A percentile compares a stretch with the other conserved stretches of the same genome.
phyloP scores from a whole-genome alignment of 1,139 yeast species.

The Magnusiomyces suaveolens region DNA sequence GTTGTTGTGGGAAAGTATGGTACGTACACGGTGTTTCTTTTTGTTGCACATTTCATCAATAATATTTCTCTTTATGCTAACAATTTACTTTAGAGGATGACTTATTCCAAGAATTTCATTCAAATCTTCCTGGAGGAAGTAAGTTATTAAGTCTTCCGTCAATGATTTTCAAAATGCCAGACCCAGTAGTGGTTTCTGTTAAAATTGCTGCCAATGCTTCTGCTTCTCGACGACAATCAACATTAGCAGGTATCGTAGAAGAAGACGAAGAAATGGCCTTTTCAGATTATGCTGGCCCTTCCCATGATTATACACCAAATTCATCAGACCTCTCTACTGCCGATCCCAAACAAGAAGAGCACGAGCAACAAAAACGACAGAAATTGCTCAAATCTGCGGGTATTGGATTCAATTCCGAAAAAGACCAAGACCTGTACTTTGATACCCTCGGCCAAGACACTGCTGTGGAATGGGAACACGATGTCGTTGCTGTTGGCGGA shows the following conservation, averaged over 20 bases:
- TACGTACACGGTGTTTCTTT: no score
- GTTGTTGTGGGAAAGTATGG: conserved; percentile 24
- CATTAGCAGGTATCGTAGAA: conserved; percentile 4
- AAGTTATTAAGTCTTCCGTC: conserved; percentile 25
- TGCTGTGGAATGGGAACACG: conserved; percentile 18
- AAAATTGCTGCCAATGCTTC: conserved; percentile 4
- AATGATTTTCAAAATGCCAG: conserved; percentile 21
- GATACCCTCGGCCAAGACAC: conserved; percentile 3
- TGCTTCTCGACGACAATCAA: not conserved
- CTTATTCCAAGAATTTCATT: conserved; percentile 20
- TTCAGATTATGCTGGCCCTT: not conserved
- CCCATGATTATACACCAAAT: not conserved
- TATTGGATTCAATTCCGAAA: not conserved
- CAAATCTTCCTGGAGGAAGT: conserved; percentile 21
- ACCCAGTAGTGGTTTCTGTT: conserved; percentile 2
- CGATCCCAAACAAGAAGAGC: not conserved
- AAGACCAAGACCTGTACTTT: conserved; percentile 12
- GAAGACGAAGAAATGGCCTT: conserved; percentile 7
- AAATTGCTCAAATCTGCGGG: not conserved
- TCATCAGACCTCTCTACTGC: not conserved
- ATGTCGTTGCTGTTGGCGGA: conserved; percentile 57
- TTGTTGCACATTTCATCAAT: not conserved
- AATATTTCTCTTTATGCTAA: not conserved
- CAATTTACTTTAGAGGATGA: conserved; percentile 17
- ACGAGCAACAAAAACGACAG: not conserved